phyloP scores from a whole-genome alignment of 2,329 filamentous ascomycete species.

The Allantophomopsis cytisporea region DNA sequence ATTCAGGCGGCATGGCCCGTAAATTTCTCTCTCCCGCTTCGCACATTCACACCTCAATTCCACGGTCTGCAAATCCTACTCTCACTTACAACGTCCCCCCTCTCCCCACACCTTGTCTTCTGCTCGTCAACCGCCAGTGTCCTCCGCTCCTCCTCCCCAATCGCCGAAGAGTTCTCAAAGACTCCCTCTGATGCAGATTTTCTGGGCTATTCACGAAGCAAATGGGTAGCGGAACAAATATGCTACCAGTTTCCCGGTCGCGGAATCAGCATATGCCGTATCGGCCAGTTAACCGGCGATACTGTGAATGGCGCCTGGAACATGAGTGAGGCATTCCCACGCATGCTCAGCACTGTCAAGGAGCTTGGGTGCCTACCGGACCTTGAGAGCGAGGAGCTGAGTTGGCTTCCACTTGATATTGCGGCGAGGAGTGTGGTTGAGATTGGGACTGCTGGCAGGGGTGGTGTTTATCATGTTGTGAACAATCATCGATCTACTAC shows the following conservation, averaged over 20 bases:
- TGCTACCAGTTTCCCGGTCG: slow-evolving; percentile 18
- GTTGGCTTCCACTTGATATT: slow-evolving; percentile 32
- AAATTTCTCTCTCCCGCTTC: slow-evolving; percentile 44
- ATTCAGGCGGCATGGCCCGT: slow-evolving; percentile 40
- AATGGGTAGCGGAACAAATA: slow-evolving; percentile 44
- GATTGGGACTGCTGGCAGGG: slow-evolving; percentile 10
- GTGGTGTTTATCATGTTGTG: neutral
- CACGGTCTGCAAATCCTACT: slow-evolving; percentile 27
- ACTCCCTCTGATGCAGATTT: slow-evolving; percentile 27
- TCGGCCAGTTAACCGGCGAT: slow-evolving; percentile 31
- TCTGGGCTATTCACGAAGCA: slow-evolving; percentile 40
- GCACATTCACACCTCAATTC: slow-evolving; percentile 36
- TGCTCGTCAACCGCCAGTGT: slow-evolving; percentile 36
- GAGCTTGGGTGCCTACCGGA: slow-evolving; percentile 24
- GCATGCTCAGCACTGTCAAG: slow-evolving; percentile 28
- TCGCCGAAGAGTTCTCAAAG: slow-evolving; percentile 26
- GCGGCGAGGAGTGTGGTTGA: slow-evolving; percentile 27
- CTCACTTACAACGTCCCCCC: too few species aligned
- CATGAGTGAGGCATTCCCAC: slow-evolving; percentile 30
- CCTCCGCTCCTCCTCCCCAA: slow-evolving; percentile 15
- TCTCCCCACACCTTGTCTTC: slow-evolving; percentile 18
- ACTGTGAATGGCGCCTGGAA: slow-evolving; percentile 30
- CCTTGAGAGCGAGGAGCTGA: slow-evolving; percentile 21
- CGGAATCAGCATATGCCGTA: slow-evolving; percentile 5
- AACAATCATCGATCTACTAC: neutral